These are phyloP conservation scores for Saccharomyces cerevisiae DNA, from an alignment of 805 yeast genomes.

Conservation along the genomic window DNA sequence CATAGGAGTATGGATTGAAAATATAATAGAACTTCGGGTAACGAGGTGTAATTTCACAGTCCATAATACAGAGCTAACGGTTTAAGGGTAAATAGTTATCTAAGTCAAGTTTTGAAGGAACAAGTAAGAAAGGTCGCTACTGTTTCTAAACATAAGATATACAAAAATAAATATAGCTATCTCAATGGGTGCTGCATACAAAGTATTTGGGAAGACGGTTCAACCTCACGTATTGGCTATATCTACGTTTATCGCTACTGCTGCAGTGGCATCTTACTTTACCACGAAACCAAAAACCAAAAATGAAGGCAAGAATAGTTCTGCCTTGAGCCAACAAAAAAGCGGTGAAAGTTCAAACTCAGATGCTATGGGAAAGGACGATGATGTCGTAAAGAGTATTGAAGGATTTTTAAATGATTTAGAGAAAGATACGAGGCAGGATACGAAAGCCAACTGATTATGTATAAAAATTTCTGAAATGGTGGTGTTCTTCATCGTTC, in stretches of 20 bases:
- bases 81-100: not conserved
- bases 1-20: not conserved
- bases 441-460: not conserved
- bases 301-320: not conserved
- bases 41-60: not conserved
- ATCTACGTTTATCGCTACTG: slow-evolving; percentile 42
- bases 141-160: not conserved
- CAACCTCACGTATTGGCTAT: slow-evolving; percentile 80
- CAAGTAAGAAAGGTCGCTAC: not conserved
- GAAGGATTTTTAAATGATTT: slow-evolving; percentile 22
- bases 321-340: not conserved
- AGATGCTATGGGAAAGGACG: not conserved
- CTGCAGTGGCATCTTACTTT: slow-evolving; percentile 14
- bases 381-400: slow-evolving; percentile 5
- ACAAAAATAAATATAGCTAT: not conserved
- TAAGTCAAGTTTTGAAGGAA: not conserved
- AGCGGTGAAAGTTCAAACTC: not conserved
- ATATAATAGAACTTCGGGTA: not conserved
- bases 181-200: slow-evolving; percentile 45
- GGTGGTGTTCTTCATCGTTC: not conserved
- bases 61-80: not conserved
- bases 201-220: slow-evolving; percentile 73
- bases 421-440: slow-evolving; percentile 10
- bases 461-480: not conserved
- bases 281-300: slow-evolving; percentile 1